Percentiles rank a stretch among this genome's conserved stretches.
phyloP scores from a whole-genome alignment of 2,329 filamentous ascomycete genomes.

The Colletotrichum sp. region DNA sequence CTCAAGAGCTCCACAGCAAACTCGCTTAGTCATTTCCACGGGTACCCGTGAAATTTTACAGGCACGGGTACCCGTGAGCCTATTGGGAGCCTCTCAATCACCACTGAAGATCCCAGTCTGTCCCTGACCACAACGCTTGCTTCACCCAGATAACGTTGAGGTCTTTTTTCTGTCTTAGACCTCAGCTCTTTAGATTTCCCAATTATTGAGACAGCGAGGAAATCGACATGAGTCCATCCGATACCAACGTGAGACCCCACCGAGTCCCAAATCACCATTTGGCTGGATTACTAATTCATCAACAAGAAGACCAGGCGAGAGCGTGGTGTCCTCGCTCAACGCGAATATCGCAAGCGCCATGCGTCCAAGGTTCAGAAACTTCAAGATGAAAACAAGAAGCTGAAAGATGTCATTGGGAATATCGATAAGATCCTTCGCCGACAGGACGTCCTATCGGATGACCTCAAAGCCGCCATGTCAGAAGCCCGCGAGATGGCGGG shows the following conservation, averaged over 20 bases:
- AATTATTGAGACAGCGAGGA: background rate
- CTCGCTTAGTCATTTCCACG: too few relatives aligned
- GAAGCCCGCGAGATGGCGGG: background rate
- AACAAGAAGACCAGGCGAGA: slow-evolving; percentile 17
- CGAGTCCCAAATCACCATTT: background rate
- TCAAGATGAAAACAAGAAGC: slow-evolving; percentile 21
- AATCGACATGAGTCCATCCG: background rate
- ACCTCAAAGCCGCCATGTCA: background rate
- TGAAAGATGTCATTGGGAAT: slow-evolving; percentile 9
- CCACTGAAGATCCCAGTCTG: background rate
- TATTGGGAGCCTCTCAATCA: background rate
- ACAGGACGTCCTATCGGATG: background rate
- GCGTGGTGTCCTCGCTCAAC: slow-evolving; percentile 24
- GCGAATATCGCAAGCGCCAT: slow-evolving; percentile 26
- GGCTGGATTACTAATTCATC: background rate
- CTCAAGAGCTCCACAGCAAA: too few relatives aligned
- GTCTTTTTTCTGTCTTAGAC: background rate
- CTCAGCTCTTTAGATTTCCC: rapidly evolving
- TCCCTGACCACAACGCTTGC: background rate
- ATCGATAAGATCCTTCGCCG: background rate
- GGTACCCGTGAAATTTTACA: too few relatives aligned
- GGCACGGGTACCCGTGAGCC: too few relatives aligned
- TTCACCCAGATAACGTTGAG: background rate
- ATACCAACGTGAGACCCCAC: background rate
- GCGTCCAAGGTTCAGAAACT: slow-evolving; percentile 22